phyloP scores from a whole-genome alignment of 1,139 yeast genomes.

The Yamadazyma friedrichii region DNA sequence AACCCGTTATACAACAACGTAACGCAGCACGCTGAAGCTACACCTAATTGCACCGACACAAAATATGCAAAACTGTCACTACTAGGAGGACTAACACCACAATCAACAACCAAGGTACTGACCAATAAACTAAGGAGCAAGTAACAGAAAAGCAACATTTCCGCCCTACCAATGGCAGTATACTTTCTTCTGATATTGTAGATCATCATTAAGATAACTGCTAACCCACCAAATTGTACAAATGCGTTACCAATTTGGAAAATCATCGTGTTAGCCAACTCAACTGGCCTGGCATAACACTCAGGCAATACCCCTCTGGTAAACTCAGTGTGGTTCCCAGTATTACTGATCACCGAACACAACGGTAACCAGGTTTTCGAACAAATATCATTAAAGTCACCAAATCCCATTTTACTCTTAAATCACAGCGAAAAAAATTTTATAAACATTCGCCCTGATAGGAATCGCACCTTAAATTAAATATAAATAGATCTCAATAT shows the following conservation, averaged over 20 bases:
- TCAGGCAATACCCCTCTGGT: slow-evolving; percentile 63
- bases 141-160: slow-evolving; percentile 75
- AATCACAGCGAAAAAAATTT: no score
- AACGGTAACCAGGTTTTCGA: slow-evolving; percentile 70
- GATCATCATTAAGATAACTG: slow-evolving; percentile 66
- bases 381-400: slow-evolving; percentile 70
- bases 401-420: slow-evolving; percentile 47
- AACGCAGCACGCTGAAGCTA: slow-evolving; percentile 69
- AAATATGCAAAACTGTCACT: slow-evolving; percentile 73
- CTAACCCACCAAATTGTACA: slow-evolving; percentile 72
- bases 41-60: slow-evolving; percentile 77
- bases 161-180: slow-evolving; percentile 91
- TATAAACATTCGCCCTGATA: slow-evolving; percentile 1
- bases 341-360: slow-evolving; percentile 57
- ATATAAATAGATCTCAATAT: neutral
- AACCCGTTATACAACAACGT: slow-evolving; percentile 72
- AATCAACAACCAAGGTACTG: slow-evolving; percentile 74
- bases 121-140: slow-evolving; percentile 56
- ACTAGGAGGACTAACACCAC: slow-evolving; percentile 91
- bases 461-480: neutral
- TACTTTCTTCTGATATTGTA: slow-evolving; percentile 79
- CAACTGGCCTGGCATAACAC: slow-evolving; percentile 86
- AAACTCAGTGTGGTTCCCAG: slow-evolving; percentile 23
- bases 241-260: slow-evolving; percentile 90
- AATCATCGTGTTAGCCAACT: slow-evolving; percentile 85